Percentiles rank a stretch among this genome's conserved stretches.
Conservation (phyloP, 139 green algal genomes). For the Picochlorum sp. region DNA sequence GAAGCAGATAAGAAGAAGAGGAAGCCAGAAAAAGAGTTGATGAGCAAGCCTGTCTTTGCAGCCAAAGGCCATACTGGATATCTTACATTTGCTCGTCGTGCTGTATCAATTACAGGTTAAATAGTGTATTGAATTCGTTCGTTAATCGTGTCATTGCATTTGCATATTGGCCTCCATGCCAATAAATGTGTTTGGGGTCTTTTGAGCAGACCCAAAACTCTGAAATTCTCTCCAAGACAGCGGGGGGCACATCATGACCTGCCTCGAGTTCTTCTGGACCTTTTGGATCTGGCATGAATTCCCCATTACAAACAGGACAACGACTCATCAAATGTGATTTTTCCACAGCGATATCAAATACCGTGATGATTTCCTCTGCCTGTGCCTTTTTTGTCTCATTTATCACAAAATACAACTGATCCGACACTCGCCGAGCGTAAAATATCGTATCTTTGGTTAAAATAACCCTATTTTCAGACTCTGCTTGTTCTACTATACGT, state of each 20-base stretch:
- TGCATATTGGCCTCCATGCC: constrained; percentile 26
- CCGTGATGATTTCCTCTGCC: constrained; percentile 32
- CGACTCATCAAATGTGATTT: constrained; percentile 28
- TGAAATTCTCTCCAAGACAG: constrained; percentile 12
- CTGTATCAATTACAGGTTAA: constrained; percentile 22
- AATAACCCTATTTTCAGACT: constrained; percentile 34
- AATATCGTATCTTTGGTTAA: constrained; percentile 39
- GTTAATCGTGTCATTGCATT: constrained; percentile 18
- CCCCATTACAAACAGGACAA: constrained; percentile 43
- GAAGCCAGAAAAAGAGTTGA: background rate
- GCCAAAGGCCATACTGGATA: constrained; percentile 82
- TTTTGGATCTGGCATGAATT: constrained; percentile 25
- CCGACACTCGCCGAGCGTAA: constrained; percentile 3
- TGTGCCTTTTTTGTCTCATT: constrained; percentile 34
- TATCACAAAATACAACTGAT: constrained; percentile 31
- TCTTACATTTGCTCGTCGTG: constrained; percentile 72
- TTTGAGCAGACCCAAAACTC: constrained; percentile 39
- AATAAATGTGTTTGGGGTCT: constrained; percentile 25
- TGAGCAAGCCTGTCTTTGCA: constrained; percentile 39
- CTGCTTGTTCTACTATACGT: constrained; percentile 26
- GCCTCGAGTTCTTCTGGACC: constrained; percentile 11
- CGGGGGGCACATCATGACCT: constrained; percentile 16
- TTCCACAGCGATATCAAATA: constrained; percentile 22
- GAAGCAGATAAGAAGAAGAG: background rate
- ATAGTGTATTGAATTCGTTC: background rate